These are phyloP conservation scores for Phytopythium oedochilum DNA, from an alignment of 352 stramenopile genomes.

Conservation along the genomic window DNA sequence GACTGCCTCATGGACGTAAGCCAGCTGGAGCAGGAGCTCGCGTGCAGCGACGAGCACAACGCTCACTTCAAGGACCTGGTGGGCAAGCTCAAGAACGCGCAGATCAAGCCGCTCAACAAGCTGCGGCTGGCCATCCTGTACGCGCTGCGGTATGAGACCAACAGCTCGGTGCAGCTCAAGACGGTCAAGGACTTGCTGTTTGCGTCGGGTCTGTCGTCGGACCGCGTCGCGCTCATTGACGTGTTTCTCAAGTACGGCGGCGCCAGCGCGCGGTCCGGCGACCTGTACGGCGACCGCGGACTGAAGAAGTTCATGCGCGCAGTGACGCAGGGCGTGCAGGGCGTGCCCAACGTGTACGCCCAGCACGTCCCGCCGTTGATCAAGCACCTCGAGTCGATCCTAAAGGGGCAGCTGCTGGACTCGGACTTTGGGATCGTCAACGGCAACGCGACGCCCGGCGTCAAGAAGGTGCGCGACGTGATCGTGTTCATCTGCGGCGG, in stretches of 20 bases:
- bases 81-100: slow-evolving; percentile 72
- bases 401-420: slow-evolving; percentile 77
- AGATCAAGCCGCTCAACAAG: slow-evolving; percentile 95
- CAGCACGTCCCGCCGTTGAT: slow-evolving; percentile 97
- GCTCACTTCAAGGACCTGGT: slow-evolving; percentile 80
- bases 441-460: slow-evolving; percentile 93
- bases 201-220: slow-evolving; percentile 29
- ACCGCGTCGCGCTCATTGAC: slow-evolving; percentile 61
- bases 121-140: slow-evolving; percentile 98
- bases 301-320: slow-evolving; percentile 87
- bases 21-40: slow-evolving; percentile 94
- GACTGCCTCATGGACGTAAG: slow-evolving; percentile 98
- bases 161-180: slow-evolving; percentile 78
- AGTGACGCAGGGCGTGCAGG: slow-evolving; percentile 94
- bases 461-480: slow-evolving; percentile 95
- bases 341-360: slow-evolving; percentile 97
- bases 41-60: slow-evolving; percentile 83
- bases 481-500: slow-evolving; percentile 99
- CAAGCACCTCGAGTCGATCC: slow-evolving; percentile 87
- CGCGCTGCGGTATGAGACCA: slow-evolving; percentile 96
- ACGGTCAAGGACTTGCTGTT: slow-evolving; percentile 67
- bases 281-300: slow-evolving; percentile 79
- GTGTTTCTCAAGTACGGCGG: slow-evolving; percentile 71
- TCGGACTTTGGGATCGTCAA: slow-evolving; percentile 95
- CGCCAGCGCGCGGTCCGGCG: slow-evolving; percentile 48